A percentile compares a stretch with the other conserved stretches of the same genome.
Evolutionary conservation across 176 grass and related monocot species (phyloP).

Genomic region (Avena sativa): DNA sequence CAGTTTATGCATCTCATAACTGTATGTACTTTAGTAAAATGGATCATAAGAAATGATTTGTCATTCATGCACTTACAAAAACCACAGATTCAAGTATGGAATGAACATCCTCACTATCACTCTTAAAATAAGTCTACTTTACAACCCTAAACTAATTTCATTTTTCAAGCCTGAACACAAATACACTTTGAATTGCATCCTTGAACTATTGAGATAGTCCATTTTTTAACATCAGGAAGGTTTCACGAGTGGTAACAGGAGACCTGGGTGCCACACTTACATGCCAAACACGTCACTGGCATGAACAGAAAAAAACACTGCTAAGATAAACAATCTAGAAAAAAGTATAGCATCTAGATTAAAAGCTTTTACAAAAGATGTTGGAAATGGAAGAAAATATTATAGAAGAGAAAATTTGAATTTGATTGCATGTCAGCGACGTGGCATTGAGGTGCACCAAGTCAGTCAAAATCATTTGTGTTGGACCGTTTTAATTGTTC

Average conservation of each 20-base stretch:
- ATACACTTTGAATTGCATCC: background rate
- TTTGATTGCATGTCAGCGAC: background rate
- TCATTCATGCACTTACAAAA: background rate
- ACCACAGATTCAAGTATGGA: conserved; percentile 20
- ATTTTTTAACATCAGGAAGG: background rate
- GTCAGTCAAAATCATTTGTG: background rate
- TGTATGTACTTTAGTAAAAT: conserved; percentile 7
- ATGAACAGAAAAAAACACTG: background rate
- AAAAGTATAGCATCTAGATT: background rate
- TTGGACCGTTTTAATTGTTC: background rate
- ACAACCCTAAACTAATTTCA: conserved; percentile 7
- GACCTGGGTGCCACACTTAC: background rate
- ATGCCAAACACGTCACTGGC: background rate
- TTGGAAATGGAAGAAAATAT: background rate
- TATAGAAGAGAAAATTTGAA: background rate
- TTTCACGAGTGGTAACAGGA: background rate
- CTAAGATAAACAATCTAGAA: background rate
- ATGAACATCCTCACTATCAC: conserved; percentile 5
- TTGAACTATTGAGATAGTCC: background rate
- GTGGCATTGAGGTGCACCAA: background rate
- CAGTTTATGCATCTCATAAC: background rate
- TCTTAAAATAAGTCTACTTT: background rate
- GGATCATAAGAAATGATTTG: background rate
- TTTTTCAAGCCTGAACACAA: background rate
- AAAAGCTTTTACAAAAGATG: background rate